A percentile compares a stretch with the other conserved stretches of the same genome.
Evolutionary conservation across 495 filamentous ascomycete genomes (phyloP).

Genomic region (Trichoderma parareesei): DNA sequence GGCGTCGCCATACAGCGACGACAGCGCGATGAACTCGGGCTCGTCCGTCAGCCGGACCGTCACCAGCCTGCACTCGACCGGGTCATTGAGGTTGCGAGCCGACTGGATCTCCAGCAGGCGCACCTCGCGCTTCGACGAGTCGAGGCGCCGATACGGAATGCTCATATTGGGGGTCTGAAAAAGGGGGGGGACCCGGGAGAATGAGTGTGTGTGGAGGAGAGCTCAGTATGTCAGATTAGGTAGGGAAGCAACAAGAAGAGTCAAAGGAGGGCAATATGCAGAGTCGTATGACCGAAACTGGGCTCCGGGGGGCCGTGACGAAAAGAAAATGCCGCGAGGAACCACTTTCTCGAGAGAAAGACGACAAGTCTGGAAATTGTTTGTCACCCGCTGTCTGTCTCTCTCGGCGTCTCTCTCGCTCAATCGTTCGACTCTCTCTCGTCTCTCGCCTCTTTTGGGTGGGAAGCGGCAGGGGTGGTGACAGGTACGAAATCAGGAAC

Average conservation of each 20-base stretch:
- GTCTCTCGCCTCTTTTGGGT: neutral
- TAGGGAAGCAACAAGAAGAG: neutral
- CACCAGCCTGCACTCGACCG: conserved; percentile 11
- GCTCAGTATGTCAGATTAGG: neutral
- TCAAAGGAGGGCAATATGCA: neutral
- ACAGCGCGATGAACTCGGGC: conserved; percentile 13
- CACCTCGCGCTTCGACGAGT: conserved; percentile 13
- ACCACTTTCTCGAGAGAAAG: neutral
- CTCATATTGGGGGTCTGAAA: neutral
- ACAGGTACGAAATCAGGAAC: neutral
- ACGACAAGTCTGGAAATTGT: neutral
- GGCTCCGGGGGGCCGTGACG: neutral
- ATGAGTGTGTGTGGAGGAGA: neutral
- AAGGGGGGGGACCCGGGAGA: neutral
- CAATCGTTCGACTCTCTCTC: neutral
- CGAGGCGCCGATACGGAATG: conserved; percentile 12
- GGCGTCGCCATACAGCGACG: conserved; percentile 11
- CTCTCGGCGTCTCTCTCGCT: too few relatives aligned
- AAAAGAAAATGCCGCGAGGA: neutral
- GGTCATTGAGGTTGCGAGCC: neutral
- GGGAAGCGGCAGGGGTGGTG: neutral
- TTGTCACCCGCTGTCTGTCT: neutral
- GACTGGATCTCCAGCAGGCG: conserved; percentile 14
- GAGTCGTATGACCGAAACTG: neutral
- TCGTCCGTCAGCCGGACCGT: conserved; percentile 11